A percentile compares a stretch with the other conserved stretches of the same genome.
Conservation (phyloP, 1,284 basidiomycete genomes). For the Testicularia cyperi region DNA sequence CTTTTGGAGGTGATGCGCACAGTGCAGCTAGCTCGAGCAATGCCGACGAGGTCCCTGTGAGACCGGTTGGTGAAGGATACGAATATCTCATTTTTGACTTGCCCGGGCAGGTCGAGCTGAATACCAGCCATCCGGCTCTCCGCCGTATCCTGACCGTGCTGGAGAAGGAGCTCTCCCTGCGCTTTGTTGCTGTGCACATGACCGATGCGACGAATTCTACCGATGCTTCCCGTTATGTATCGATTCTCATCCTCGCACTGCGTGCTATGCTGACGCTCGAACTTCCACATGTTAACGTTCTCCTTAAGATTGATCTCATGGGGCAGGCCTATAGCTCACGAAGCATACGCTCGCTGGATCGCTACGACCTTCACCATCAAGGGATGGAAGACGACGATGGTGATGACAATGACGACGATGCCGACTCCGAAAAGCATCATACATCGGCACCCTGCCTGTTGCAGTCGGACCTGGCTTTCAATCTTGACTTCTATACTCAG, state of each 20-base stretch:
- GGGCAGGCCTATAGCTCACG: conserved; percentile 21
- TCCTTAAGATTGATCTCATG: conserved; percentile 91
- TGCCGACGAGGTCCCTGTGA: too few relatives aligned
- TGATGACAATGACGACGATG: conserved; percentile 4
- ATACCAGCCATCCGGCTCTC: conserved; percentile 75
- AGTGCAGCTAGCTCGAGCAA: not conserved
- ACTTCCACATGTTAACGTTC: conserved; percentile 92
- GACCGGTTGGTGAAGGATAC: conserved; percentile 57
- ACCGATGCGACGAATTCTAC: conserved; percentile 97
- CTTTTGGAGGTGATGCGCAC: conserved; percentile 6
- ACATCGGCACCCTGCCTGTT: too few relatives aligned
- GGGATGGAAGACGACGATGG: not conserved
- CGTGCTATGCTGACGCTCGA: conserved; percentile 98
- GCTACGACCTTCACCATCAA: conserved; percentile 8
- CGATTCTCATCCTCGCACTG: conserved; percentile 84
- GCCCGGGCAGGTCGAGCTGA: conserved; percentile 95
- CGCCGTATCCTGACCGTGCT: conserved; percentile 74
- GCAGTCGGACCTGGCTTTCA: conserved; percentile 70
- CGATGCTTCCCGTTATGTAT: conserved; percentile 91
- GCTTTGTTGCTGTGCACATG: conserved; percentile 91
- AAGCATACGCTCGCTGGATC: conserved; percentile 8
- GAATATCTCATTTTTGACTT: conserved; percentile 89
- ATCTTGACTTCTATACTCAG: conserved; percentile 96
- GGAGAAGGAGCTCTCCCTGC: conserved; percentile 69
- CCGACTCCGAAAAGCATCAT: conserved; percentile 7